Percentiles rank a stretch among this genome's conserved stretches.
phyloP scores from a whole-genome alignment of 2,329 filamentous ascomycete species.

The Pseudopithomyces maydicus region DNA sequence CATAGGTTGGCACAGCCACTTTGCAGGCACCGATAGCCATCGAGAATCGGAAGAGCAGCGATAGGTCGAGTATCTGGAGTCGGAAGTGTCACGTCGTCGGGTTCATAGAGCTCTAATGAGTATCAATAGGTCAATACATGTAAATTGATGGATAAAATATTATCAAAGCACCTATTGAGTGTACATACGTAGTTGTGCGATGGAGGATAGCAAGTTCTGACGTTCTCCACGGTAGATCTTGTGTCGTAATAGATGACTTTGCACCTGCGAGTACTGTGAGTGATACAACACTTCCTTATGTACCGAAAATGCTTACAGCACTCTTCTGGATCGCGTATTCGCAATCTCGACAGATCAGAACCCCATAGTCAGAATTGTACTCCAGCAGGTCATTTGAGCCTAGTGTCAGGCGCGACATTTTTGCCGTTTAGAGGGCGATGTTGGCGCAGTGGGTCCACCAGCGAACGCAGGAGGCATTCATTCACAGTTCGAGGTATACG shows the following conservation, averaged over 20 bases:
- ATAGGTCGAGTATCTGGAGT: slow-evolving; percentile 24
- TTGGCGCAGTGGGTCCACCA: slow-evolving; percentile 5
- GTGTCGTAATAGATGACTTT: slow-evolving; percentile 45
- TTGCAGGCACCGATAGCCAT: slow-evolving; percentile 35
- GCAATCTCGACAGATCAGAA: slow-evolving; percentile 45
- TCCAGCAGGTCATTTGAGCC: slow-evolving; percentile 24
- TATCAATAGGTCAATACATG: background rate
- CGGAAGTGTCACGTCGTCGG: slow-evolving; percentile 35
- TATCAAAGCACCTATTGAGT: background rate
- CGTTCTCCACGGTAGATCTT: slow-evolving; percentile 45
- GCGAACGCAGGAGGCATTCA: background rate
- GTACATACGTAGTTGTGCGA: slow-evolving; percentile 21
- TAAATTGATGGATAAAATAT: background rate
- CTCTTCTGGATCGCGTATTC: slow-evolving; percentile 47
- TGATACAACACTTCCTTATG: background rate
- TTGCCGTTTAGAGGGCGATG: background rate
- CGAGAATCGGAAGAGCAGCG: slow-evolving; percentile 32
- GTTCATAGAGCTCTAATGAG: slow-evolving; percentile 30
- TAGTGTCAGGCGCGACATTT: slow-evolving; percentile 12
- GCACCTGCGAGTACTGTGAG: slow-evolving; percentile 12
- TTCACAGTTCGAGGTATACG: background rate
- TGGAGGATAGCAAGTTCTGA: slow-evolving; percentile 27
- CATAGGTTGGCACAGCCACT: slow-evolving; percentile 35
- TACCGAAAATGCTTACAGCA: slow-evolving; percentile 19
- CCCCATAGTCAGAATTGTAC: slow-evolving; percentile 25